phyloP scores from a whole-genome alignment of 2,329 filamentous ascomycete genomes.

The Ophiostoma sp. region DNA sequence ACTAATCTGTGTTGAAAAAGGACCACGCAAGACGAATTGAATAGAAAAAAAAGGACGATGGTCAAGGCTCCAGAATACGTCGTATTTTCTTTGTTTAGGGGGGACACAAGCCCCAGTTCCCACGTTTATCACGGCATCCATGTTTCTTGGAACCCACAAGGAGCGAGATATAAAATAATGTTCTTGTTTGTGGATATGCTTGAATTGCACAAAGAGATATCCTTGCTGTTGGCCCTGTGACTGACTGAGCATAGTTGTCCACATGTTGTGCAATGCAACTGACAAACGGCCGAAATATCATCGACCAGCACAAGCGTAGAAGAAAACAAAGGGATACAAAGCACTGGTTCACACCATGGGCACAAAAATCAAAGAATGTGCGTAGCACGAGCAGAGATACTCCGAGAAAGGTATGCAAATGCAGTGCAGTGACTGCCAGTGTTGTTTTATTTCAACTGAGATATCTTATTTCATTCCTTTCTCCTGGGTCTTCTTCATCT shows the following conservation, averaged over 20 bases:
- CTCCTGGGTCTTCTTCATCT: not conserved
- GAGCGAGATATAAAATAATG: not conserved
- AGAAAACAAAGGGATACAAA: not conserved
- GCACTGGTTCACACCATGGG: not conserved
- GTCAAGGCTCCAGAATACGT: not conserved
- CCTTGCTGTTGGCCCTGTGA: not conserved
- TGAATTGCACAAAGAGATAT: not conserved
- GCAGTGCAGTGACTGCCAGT: not conserved
- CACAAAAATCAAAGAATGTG: not conserved
- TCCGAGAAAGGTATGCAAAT: not conserved
- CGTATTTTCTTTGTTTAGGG: not conserved
- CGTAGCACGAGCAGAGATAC: not conserved
- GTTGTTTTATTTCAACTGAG: not conserved
- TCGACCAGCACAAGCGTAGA: not conserved
- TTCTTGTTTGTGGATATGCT: not conserved
- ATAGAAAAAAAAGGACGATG: not conserved
- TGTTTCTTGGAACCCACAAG: not conserved
- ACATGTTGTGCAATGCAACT: not conserved
- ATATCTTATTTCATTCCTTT: not conserved
- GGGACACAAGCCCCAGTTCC: not conserved
- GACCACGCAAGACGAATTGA: not conserved
- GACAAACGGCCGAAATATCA: not conserved
- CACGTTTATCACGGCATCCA: slow-evolving; percentile 3
- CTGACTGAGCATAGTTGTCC: not conserved
- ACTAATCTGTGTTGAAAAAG: not conserved